These are phyloP conservation scores for Fomitopsis palustris DNA, from an alignment of 1,284 basidiomycete genomes.

Conservation along the genomic window DNA sequence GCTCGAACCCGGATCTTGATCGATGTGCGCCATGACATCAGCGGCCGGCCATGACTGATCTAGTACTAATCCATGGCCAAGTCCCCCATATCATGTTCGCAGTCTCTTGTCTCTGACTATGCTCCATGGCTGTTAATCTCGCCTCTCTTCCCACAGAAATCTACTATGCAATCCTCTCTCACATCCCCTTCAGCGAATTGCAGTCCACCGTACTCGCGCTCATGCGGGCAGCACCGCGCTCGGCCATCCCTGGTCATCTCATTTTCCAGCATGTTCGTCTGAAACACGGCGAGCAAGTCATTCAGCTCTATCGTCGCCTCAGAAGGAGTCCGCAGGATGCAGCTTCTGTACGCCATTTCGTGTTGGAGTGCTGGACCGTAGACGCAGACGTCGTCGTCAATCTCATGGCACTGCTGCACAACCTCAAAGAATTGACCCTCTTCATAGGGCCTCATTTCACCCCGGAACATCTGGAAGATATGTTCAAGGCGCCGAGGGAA, in stretches of 20 bases:
- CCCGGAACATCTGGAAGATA: constrained; percentile 62
- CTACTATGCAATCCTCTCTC: constrained; percentile 48
- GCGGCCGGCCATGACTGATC: no score
- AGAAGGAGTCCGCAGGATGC: constrained; percentile 30
- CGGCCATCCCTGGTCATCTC: constrained; percentile 45
- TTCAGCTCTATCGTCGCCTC: constrained; percentile 48
- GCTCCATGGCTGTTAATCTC: constrained; percentile 10
- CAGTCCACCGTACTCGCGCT: constrained; percentile 48
- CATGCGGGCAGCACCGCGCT: constrained; percentile 49
- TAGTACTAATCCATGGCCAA: no score
- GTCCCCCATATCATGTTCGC: no score
- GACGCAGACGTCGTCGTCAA: constrained; percentile 64
- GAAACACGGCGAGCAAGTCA: constrained; percentile 38
- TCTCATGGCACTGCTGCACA: constrained; percentile 45
- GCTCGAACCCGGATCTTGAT: no score
- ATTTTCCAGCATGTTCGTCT: constrained; percentile 52
- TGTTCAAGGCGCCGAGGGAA: constrained; percentile 42
- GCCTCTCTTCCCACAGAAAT: constrained; percentile 51
- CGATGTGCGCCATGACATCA: no score
- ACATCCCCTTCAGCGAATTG: constrained; percentile 36
- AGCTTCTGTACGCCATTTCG: constrained; percentile 42
- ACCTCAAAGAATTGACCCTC: constrained; percentile 44
- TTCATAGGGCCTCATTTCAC: constrained; percentile 60
- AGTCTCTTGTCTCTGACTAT: no score
- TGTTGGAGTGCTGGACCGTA: constrained; percentile 52